These are phyloP conservation scores for Phytophthora europaea DNA, from an alignment of 352 stramenopile genomes.

Conservation along the genomic window DNA sequence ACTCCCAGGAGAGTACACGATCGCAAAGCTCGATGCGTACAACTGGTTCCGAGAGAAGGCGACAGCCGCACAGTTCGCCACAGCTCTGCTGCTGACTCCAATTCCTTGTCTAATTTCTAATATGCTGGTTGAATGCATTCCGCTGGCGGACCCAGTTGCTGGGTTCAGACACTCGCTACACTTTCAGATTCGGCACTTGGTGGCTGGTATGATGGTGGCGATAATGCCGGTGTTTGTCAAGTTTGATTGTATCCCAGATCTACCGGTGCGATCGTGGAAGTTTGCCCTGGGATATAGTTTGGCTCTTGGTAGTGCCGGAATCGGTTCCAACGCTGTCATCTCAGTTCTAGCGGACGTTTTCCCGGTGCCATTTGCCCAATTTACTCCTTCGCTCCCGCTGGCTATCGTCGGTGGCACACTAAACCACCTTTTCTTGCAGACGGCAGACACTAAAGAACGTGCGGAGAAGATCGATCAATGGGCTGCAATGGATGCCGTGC, in stretches of 20 bases:
- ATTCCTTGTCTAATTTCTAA: constrained; percentile 32
- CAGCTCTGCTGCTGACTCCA: constrained; percentile 28
- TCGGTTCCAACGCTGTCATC: constrained; percentile 25
- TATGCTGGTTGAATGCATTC: constrained; percentile 38
- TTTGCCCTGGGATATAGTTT: constrained; percentile 16
- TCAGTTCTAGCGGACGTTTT: constrained; percentile 29
- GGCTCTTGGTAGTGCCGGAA: constrained; percentile 17
- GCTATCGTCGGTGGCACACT: constrained; percentile 6
- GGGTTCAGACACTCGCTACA: constrained; percentile 15
- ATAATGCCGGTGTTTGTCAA: constrained; percentile 15
- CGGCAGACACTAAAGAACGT: neutral
- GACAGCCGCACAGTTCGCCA: neutral
- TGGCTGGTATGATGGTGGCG: constrained; percentile 10
- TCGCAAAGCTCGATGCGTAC: constrained; percentile 43
- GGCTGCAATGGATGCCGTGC: constrained; percentile 19
- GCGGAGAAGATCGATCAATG: constrained; percentile 21
- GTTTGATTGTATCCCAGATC: constrained; percentile 31
- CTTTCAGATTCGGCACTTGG: constrained; percentile 35
- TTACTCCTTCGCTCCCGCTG: constrained; percentile 23
- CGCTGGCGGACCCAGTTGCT: constrained; percentile 15
- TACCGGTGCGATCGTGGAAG: constrained; percentile 23
- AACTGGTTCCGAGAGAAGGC: constrained; percentile 10
- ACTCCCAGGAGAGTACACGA: constrained; percentile 37
- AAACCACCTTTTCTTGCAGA: constrained; percentile 6
- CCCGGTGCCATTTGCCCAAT: constrained; percentile 43